Base-by-base conservation (phyloP, 768 basidiomycete species). In the Amanita rubescens region DNA sequence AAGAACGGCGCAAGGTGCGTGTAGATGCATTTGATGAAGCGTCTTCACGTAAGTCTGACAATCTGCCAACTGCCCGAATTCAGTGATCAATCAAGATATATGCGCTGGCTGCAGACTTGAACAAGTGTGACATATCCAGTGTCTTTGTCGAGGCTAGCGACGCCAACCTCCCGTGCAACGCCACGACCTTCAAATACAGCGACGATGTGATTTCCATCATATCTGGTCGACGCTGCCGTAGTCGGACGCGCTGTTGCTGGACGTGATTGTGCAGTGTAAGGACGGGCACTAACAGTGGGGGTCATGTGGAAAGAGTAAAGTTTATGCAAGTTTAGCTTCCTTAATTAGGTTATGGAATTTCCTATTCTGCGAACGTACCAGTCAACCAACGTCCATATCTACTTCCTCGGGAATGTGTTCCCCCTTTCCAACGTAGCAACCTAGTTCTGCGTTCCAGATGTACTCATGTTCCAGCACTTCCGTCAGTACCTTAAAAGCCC, bases 31-130 rank as follows among this genome's bases (percentile, higher is more conserved):
- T 57, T 92, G 90, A 62, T 92, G 88, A 17, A 93, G 67, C 0
- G 90, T 89, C 66, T 93, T 93, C 55, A 91, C 84, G 58, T 92
- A 94, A 12, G 92, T 93, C 53, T 89, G 83, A 54, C 86, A 86
- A 63, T 96, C 94, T 33, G 85, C 81, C 27, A 92, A 75, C 90
- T 94, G 58, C 34, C 48, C 37, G 25, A 9, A 46, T 39, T 46
- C 54, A 30, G 49, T 43, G 19, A 35, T 51, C 54, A 43, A 27
- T 34, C 35, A 20, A 17, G 19, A 34, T 49, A 54, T 44, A 32
- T 54, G 41, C 35, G n/a, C 34, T 35, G 8, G 51, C 19, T 35
- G 38, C 61, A n/a, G 45, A 86, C 91, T 77, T 95, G 92, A 15
- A 91, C 81, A 14, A 94, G 71, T 64, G 82, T 75, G 17, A 87